phyloP scores from a whole-genome alignment of 1,139 yeast species.

The Geotrichum candidum region DNA sequence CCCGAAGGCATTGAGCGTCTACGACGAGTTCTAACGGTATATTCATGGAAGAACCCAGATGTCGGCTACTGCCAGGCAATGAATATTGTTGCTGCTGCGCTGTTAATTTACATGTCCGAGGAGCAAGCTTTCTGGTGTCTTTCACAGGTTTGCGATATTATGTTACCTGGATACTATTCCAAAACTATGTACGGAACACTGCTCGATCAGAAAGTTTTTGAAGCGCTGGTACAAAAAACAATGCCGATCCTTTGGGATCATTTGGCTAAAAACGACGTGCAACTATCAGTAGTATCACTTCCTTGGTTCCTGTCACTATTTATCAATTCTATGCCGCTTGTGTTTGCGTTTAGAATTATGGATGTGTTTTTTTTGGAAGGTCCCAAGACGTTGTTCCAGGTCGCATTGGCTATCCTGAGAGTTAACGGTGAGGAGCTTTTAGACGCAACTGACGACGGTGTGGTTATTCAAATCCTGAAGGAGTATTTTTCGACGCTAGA shows the following conservation, averaged over 20 bases:
- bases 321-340: slow-evolving; percentile 89
- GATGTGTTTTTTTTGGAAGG: slow-evolving; percentile 93
- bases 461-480: slow-evolving; percentile 78
- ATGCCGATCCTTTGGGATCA: slow-evolving; percentile 89
- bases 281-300: slow-evolving; percentile 85
- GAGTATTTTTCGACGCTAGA: slow-evolving; percentile 74
- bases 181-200: slow-evolving; percentile 97
- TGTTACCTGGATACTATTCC: slow-evolving; percentile 93
- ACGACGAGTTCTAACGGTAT: slow-evolving; percentile 84
- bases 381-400: slow-evolving; percentile 82
- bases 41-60: slow-evolving; percentile 95
- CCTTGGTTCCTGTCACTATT: slow-evolving; percentile 96
- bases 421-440: slow-evolving; percentile 81
- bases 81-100: slow-evolving; percentile 95
- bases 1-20: slow-evolving; percentile 79
- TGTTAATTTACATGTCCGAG: slow-evolving; percentile 88
- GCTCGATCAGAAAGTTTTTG: slow-evolving; percentile 89
- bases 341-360: slow-evolving; percentile 83
- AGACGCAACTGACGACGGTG: slow-evolving; percentile 84
- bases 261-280: slow-evolving; percentile 72
- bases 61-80: slow-evolving; percentile 98
- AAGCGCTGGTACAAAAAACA: slow-evolving; percentile 78
- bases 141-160: slow-evolving; percentile 70
- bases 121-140: slow-evolving; percentile 97
- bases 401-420: slow-evolving; percentile 80